Conservation (phyloP, 1,139 yeast species). For the Pichia inconspicua region DNA sequence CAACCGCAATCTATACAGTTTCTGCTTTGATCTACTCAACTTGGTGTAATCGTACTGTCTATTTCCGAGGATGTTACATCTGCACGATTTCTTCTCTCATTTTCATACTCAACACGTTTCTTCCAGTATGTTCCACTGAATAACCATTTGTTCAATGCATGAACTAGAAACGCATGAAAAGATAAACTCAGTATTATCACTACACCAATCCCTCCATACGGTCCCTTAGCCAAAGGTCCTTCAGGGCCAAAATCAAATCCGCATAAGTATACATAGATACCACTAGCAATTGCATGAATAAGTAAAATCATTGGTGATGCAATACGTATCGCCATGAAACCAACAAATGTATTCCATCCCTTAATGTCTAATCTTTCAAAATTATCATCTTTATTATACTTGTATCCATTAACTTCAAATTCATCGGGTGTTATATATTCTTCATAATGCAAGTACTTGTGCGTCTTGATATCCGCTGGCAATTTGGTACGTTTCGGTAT, state of each 20-base stretch:
- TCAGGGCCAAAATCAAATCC: background rate
- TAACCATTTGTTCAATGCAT: background rate
- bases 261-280: background rate
- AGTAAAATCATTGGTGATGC: background rate
- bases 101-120: background rate
- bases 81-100: background rate
- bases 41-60: too few relatives aligned
- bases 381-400: background rate
- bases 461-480: background rate
- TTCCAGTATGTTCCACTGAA: background rate
- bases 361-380: background rate
- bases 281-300: background rate
- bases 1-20: too few relatives aligned
- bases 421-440: background rate
- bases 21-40: too few relatives aligned
- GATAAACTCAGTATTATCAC: background rate
- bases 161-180: background rate
- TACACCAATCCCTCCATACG: background rate
- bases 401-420: background rate
- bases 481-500: background rate
- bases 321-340: background rate
- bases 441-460: background rate
- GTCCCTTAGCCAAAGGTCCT: background rate
- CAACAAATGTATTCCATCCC: background rate
- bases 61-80: background rate